phyloP scores from a whole-genome alignment of 768 basidiomycete genomes.

The Mycena amicta region DNA sequence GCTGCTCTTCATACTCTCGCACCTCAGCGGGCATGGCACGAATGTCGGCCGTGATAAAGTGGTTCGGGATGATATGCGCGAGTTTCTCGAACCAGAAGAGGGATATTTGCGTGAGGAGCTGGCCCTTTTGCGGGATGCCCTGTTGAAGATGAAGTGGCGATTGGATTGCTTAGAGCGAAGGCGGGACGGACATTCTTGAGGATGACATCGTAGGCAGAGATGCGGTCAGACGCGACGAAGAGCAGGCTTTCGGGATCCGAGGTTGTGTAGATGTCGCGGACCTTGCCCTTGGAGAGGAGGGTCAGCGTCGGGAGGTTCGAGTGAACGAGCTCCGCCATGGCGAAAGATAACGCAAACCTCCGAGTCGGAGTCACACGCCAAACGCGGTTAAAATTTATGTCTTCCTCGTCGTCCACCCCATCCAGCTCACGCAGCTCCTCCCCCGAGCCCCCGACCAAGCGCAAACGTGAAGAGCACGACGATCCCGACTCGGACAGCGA shows the following conservation, averaged over 20 bases:
- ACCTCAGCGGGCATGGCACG: slow-evolving; percentile 84
- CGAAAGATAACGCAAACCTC: neutral
- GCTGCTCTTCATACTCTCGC: slow-evolving; percentile 69
- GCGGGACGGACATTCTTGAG: slow-evolving; percentile 77
- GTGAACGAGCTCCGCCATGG: slow-evolving; percentile 44
- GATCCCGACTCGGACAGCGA: slow-evolving; percentile 18
- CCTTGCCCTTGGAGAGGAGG: slow-evolving; percentile 89
- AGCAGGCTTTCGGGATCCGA: slow-evolving; percentile 74
- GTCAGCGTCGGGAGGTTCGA: slow-evolving; percentile 63
- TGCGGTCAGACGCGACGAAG: slow-evolving; percentile 94
- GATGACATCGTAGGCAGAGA: slow-evolving; percentile 96
- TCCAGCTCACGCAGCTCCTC: slow-evolving; percentile 23
- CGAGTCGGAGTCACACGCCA: neutral
- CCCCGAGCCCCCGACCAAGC: slow-evolving; percentile 27
- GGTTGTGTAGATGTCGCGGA: slow-evolving; percentile 89
- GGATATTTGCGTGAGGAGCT: slow-evolving; percentile 85
- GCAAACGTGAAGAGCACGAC: slow-evolving; percentile 31
- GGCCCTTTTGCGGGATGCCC: slow-evolving; percentile 96
- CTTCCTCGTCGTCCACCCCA: slow-evolving; percentile 26
- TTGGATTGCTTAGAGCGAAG: no score
- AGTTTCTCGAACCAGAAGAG: slow-evolving; percentile 95
- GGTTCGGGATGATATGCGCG: slow-evolving; percentile 79
- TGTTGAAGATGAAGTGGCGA: slow-evolving; percentile 34
- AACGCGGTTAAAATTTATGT: slow-evolving; percentile 11
- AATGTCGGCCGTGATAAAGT: slow-evolving; percentile 78